Evolutionary conservation across 202 grass and related monocot species (phyloP), one percentile per base, ranked within the genome.

Genomic region (Brachypodium distachyon): DNA sequence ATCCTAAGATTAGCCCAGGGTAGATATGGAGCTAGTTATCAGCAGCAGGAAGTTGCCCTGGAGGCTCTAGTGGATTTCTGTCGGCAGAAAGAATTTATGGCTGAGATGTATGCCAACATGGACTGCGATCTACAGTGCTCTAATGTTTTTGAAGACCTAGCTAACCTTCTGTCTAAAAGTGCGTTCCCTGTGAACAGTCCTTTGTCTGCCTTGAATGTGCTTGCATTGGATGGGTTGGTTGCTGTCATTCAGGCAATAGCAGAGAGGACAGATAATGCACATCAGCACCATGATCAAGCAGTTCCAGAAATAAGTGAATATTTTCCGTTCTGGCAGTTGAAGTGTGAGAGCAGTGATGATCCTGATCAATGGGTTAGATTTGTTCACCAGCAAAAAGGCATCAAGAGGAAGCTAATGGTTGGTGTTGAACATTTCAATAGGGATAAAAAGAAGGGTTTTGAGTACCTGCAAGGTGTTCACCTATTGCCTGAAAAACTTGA

Each of bases 51-150:
- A 89, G 92, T 99, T 11, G 90, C 90, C 10, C 43, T 99, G 79
- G 96, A 99, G 83, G 83, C 90, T 87, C 76, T 99, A 17, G 86
- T 96, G 43, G 96, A 99, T 80, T 99, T 99, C 69, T 99, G 96
- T 70, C 73, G 90, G 77, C 96, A 99, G 80, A 96, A 93, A 85
- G 89, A 86, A 64, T 99, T 99, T 74, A 96, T 99, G 92, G 84
- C 90, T 26, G 96, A 99, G 86, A 99, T 99, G 96, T 96, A 96
- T 89, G 88, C 76, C 3, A 99, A 99, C 68, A 93, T 99, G 83
- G 96, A 99, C 51, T 99, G 96, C 76, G 90, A 99, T 72, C 83
- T 99, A 59, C 87, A 90, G 61, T 99, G 92, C 71, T 77, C 77
- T 55, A 99, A 99, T 87, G 67, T 96, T 79, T 99, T 99, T 81